Evolutionary conservation across 2,329 filamentous ascomycete genomes (phyloP), one percentile per base, ranked within the genome.

Genomic region (Fusarium xylarioides): DNA sequence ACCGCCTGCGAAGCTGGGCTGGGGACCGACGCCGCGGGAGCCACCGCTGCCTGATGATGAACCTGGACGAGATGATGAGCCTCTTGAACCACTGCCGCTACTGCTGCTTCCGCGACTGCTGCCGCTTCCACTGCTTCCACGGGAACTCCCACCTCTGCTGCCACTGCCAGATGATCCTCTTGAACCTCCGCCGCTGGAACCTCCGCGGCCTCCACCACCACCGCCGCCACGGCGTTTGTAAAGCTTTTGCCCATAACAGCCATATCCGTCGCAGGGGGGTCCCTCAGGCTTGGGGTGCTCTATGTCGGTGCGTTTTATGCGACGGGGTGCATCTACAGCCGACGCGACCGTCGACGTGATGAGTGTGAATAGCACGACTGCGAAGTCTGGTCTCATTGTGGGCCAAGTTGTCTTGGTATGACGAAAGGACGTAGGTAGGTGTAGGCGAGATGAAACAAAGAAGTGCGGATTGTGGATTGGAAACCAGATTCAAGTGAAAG

Each of bases 171-270:
- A 56, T 57, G 60, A 46, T 30, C 65, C 50, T 55, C 76, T 70
- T 26, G 65, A 50, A 18, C 58, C 34, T 19, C 80, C 71, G 28
- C 74, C 52, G 21, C 79, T 55, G n/a, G 77, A 75, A 21, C 82
- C 81, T 15, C 65, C 65, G 28, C 64, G 81, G 23, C 85, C 83
- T 54, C 88, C 87, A 16, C 86, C 82, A 14, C 87, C 88, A 11
- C 89, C 89, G 53, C 90, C 89, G 40, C 89, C 89, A 75, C 88
- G 88, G 71, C 90, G 85, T 83, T 90, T 91, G 83, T 85, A 90
- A 28, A 91, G 80, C 37, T 89, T 84, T 59, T 86, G 79, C 59
- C 80, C 77, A 34, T 81, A 75, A 32, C 37, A 7, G 19, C 3
- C 37, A 12, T 12, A 19, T 11, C 37, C 37, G 21, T 38, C 21